Conservation (phyloP, 2,329 filamentous ascomycete genomes). For the Bipolaris victoriae region DNA sequence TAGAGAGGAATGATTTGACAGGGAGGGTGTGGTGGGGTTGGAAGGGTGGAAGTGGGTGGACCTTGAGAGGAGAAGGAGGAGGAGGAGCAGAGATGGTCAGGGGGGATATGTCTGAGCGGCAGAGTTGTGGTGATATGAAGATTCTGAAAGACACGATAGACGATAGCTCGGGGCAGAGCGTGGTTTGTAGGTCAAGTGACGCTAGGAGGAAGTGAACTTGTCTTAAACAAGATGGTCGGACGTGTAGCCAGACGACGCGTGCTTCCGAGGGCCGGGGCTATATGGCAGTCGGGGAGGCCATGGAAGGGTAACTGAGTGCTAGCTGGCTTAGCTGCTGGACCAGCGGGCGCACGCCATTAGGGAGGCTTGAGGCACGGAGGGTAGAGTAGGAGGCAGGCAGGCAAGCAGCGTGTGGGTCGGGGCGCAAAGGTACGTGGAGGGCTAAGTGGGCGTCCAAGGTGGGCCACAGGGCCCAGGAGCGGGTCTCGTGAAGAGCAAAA, state of each 20-base stretch:
- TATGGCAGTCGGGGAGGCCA: conserved; percentile 25
- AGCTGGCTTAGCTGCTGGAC: conserved; percentile 24
- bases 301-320: conserved; percentile 26
- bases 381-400: conserved; percentile 11
- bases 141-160: conserved; percentile 13
- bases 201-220: conserved; percentile 34
- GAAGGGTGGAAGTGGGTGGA: conserved; percentile 11
- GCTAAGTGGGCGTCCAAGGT: conserved; percentile 26
- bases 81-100: conserved; percentile 12
- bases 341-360: conserved; percentile 21
- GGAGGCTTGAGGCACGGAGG: conserved; percentile 19
- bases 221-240: conserved; percentile 28
- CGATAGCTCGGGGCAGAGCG: conserved; percentile 19
- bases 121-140: conserved; percentile 19
- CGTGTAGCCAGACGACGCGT: conserved; percentile 24
- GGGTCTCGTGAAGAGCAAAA: conserved; percentile 44
- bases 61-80: conserved; percentile 13
- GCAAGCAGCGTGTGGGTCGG: conserved; percentile 29
- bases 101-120: conserved; percentile 6
- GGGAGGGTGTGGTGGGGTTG: conserved; percentile 2
- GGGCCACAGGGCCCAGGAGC: conserved; percentile 30
- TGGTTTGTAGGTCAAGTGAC: conserved; percentile 37
- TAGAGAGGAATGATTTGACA: not conserved
- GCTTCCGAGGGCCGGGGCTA: conserved; percentile 31
- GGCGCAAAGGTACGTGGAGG: conserved; percentile 29